Evolutionary conservation across 2,329 filamentous ascomycete genomes (phyloP), one percentile per base, ranked within the genome.

Genomic region (Trichophyton benhamiae): DNA sequence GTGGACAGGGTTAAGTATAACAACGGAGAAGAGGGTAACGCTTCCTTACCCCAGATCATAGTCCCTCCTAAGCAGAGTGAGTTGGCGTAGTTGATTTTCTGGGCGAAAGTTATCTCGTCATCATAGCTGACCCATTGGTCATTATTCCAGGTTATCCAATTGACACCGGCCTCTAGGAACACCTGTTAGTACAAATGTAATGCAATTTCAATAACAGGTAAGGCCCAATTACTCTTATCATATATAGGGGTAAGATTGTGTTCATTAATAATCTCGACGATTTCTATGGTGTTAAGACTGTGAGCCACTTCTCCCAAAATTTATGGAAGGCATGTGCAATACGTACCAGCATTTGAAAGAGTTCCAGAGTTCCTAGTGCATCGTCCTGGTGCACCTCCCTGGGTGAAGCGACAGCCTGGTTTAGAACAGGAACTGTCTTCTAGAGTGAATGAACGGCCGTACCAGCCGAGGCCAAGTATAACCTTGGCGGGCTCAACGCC

Each of bases 391-490:
- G 65, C 65, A 30, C 62, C 67, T 33, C 65, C 59, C 25, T 66
- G 60, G n/a, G 59, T 57, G 44, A 70, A 69, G 6, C 66, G 63
- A 61, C 67, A 68, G 17, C 68, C 62, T n/a, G 67, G 70, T 11
- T 30, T 46, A 46, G 42, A 46, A 9, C 42, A 46, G 58, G 52
- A 69, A 69, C 65, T 66, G 30, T 42, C 38, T 42, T 42, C 38
- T 13, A 69, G 2, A 73, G 27, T 27, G 73, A 68, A 33, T 13
- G 76, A 73, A 3, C 78, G 70, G 0, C 78, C 79, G 59, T 82
- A 82, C 57, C 72, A 74, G 0, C 77, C 77, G 0, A 80, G 60
- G 0, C 79, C 80, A 2, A 74, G 25, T 20, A 71, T 67, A 17
- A 74, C 66, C 44, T 69, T 67, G 0, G 53, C 27, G 0, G 71